These are phyloP conservation scores for Grosmannia penicillata DNA, from an alignment of 2,329 filamentous ascomycete species.

Conservation along the genomic window DNA sequence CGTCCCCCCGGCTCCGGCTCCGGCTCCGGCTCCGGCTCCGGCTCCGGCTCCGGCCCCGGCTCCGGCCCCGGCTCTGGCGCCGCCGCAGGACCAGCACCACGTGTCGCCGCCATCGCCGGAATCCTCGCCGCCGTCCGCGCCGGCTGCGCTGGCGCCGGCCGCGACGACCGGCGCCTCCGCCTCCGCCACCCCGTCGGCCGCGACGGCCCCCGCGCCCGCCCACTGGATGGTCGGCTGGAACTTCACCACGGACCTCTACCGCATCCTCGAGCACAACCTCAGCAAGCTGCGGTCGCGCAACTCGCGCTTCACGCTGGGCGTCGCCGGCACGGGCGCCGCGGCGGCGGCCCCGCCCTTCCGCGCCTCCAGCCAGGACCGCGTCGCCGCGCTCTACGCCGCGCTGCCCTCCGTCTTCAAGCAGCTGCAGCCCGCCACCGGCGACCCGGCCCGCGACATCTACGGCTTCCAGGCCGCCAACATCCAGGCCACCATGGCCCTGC, in stretches of 20 bases:
- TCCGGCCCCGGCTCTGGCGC: too few species aligned
- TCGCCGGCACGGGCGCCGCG: background rate
- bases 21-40: too few species aligned
- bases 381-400: slow-evolving; percentile 14
- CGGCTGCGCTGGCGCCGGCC: too few species aligned
- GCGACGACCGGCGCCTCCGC: background rate
- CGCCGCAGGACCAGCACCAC: too few species aligned
- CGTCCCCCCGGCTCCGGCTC: too few species aligned
- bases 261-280: slow-evolving; percentile 34
- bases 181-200: background rate
- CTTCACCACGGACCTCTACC: slow-evolving; percentile 40
- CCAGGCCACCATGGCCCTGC: slow-evolving; percentile 18
- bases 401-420: slow-evolving; percentile 17
- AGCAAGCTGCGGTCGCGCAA: slow-evolving; percentile 8
- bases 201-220: too few species aligned
- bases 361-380: slow-evolving; percentile 9
- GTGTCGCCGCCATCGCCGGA: background rate
- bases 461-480: slow-evolving; percentile 23
- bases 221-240: slow-evolving; percentile 41
- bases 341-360: slow-evolving; percentile 1
- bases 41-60: too few species aligned
- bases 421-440: slow-evolving; percentile 13
- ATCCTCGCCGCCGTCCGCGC: too few species aligned
- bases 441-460: slow-evolving; percentile 16
- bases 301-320: slow-evolving; percentile 7